phyloP scores from a whole-genome alignment of 441 rosid species.

The Metrosideros polymorpha region DNA sequence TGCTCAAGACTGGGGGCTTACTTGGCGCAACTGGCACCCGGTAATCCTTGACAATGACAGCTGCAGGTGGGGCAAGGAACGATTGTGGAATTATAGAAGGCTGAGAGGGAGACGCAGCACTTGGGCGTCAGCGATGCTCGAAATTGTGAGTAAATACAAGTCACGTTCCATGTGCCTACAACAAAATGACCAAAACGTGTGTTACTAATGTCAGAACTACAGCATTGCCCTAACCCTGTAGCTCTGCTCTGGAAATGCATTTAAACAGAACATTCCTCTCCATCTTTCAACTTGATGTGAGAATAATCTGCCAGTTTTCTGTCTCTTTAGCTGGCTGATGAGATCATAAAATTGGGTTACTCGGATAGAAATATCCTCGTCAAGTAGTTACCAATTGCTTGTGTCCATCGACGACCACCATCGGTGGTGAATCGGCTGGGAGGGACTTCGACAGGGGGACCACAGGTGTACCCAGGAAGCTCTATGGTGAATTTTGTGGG shows the following conservation, averaged over 20 bases:
- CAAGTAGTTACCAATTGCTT: constrained; percentile 49
- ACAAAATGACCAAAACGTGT: not conserved
- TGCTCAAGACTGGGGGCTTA: constrained; percentile 2
- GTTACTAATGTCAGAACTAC: not conserved
- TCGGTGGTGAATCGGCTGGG: constrained; percentile 32
- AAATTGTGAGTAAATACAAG: constrained; percentile 67
- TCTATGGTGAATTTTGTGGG: constrained; percentile 55
- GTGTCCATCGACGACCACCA: constrained; percentile 69
- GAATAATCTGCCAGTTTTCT: not conserved
- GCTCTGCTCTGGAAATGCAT: not conserved
- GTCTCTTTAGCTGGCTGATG: not conserved
- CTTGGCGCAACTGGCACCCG: constrained; percentile 40
- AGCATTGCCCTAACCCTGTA: not conserved
- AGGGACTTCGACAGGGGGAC: constrained; percentile 19
- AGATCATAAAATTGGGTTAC: not conserved
- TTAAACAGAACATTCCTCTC: not conserved
- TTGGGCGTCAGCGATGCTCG: constrained; percentile 49
- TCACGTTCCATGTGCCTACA: constrained; percentile 67
- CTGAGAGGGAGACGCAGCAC: constrained; percentile 84
- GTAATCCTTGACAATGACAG: constrained; percentile 48
- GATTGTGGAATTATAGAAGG: constrained; percentile 52
- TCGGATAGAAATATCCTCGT: not conserved
- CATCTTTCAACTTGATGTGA: not conserved
- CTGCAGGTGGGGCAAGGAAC: constrained; percentile 75
- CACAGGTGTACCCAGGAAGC: constrained; percentile 60